These are phyloP conservation scores for Begonia peltatifolia DNA, from an alignment of 306 rosid genomes.

Conservation along the genomic window DNA sequence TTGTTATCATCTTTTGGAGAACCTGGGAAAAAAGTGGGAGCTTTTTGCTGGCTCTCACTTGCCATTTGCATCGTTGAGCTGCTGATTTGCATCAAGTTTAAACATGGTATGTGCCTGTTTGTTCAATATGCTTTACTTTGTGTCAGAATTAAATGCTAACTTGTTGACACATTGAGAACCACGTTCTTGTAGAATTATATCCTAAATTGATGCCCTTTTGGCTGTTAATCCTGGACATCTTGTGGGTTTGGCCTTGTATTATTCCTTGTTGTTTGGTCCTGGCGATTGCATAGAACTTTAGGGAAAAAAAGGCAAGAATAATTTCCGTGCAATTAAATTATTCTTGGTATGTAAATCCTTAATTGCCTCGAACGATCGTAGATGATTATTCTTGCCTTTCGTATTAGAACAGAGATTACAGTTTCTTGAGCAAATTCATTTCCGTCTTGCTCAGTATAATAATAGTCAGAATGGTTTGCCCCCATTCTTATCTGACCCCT, in stretches of 20 bases:
- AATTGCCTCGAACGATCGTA: constrained; percentile 39
- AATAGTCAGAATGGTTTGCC: too few relatives aligned
- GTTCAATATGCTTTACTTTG: neutral
- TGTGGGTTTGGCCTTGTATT: constrained; percentile 34
- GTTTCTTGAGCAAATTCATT: constrained; percentile 24
- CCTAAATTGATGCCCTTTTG: constrained; percentile 89
- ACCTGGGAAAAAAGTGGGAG: constrained; percentile 90
- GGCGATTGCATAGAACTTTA: constrained; percentile 58
- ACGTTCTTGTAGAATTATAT: constrained; percentile 50
- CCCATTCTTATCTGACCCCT: too few relatives aligned
- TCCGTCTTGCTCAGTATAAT: constrained; percentile 21
- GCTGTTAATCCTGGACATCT: constrained; percentile 59
- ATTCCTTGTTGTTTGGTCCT: constrained; percentile 60
- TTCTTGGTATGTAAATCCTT: constrained; percentile 81
- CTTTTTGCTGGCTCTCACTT: constrained; percentile 95
- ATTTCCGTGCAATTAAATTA: constrained; percentile 16
- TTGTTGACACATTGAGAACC: neutral
- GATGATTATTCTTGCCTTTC: constrained; percentile 25
- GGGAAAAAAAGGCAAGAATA: constrained; percentile 66
- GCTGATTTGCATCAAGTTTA: constrained; percentile 93
- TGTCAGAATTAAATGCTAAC: neutral
- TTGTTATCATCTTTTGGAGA: constrained; percentile 29
- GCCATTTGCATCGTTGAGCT: constrained; percentile 96
- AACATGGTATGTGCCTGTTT: constrained; percentile 44
- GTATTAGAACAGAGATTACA: constrained; percentile 39